Evolutionary conservation across 257 asterid species (phyloP), one percentile per base, ranked within the genome.

Genomic region (Scutellaria barbata): DNA sequence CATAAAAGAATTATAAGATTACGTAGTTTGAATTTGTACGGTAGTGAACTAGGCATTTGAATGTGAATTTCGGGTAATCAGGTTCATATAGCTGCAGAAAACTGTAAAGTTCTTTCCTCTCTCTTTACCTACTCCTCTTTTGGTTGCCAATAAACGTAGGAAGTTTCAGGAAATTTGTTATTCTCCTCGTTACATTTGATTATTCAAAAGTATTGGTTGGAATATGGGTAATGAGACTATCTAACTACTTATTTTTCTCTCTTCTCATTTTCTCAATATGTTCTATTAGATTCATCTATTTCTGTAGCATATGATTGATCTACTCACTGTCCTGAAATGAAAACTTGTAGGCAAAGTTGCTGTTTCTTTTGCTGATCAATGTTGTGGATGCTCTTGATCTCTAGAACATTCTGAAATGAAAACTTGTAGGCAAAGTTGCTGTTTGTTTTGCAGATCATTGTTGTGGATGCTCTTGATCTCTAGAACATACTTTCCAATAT

Each of bases 181-280:
- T 42, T 41, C 40, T 63, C 68, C 54, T 42, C 20, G 17, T 39
- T 17, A 53, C 68, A 45, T 64, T 25, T 64, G 40, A 8, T 64
- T 12, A 13, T 45, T 37, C 39, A 42, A 20, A 41, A 62, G 37
- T 40, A 40, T 30, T 59, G 47, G 68, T 63, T 59, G 0, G 69
- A 42, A 63, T 10, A 43, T 62, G 69, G 51, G 18, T 63, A 10
- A 10, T 63, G 69, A 43, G 55, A 43, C 20, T 10, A 42, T 43
- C 11, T 20, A 10, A 42, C 7, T 0, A 62, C 35, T 13, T 42
- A 0, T 17, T 9, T 41, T 16, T 41, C 14, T 10, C 14, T 39
- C 48, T 56, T 10, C 17, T 43, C 48, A 2, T 43, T n/a, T 8
- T 17, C 47, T 43, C 10, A 40, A 30, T 30, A 30, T 30, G 35